phyloP scores from a whole-genome alignment of 169 alveolate species.

The Cyclospora cayetanensis region DNA sequence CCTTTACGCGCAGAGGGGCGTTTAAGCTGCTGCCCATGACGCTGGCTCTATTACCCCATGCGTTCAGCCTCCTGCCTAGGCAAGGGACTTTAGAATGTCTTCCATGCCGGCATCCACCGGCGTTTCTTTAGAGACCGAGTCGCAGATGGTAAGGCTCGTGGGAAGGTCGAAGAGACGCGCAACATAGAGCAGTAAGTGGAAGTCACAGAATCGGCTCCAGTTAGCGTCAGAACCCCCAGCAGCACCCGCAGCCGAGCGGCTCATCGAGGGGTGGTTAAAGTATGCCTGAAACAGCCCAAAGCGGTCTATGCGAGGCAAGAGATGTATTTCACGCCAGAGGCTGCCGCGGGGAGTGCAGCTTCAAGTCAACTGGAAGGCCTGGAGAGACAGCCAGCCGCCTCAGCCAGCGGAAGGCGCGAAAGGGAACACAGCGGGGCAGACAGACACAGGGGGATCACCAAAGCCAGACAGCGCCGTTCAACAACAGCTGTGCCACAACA shows the following conservation, averaged over 20 bases:
- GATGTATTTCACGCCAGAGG: neutral
- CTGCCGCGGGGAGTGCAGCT: neutral
- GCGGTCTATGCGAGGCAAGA: neutral
- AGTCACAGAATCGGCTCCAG: conserved; percentile 60
- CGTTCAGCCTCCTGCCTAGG: neutral
- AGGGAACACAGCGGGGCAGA: neutral
- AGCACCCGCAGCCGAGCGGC: neutral
- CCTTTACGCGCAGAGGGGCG: too few relatives aligned
- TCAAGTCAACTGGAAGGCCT: neutral
- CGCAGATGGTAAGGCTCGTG: conserved; percentile 56
- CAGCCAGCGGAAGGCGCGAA: neutral
- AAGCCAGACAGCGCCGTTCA: too few relatives aligned
- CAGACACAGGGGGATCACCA: too few relatives aligned
- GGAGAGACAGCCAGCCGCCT: neutral
- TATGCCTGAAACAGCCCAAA: neutral
- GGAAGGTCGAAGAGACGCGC: conserved; percentile 58
- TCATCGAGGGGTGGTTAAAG: neutral
- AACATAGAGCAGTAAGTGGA: conserved; percentile 56
- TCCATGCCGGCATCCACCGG: conserved; percentile 60
- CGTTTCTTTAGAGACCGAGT: neutral
- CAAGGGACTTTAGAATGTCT: conserved; percentile 43
- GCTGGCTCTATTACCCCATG: too few relatives aligned
- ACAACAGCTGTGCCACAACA: too few relatives aligned
- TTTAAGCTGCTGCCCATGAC: too few relatives aligned
- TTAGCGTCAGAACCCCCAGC: neutral